phyloP scores from a whole-genome alignment of 2,329 filamentous ascomycete genomes.

The Akanthomyces muscarius region DNA sequence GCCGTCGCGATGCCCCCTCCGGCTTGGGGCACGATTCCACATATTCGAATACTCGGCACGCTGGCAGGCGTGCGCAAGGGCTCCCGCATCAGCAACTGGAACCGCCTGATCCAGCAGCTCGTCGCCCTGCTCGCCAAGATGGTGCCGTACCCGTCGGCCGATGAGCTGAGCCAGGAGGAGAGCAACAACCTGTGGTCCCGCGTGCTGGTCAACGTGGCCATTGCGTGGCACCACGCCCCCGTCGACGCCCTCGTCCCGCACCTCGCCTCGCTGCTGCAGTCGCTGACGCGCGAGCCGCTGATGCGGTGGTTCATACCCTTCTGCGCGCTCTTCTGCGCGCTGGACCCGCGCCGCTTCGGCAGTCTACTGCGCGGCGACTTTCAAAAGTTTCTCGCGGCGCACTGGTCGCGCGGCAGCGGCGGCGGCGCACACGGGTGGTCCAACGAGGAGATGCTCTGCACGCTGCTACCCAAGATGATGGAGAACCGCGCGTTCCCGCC shows the following conservation, averaged over 20 bases:
- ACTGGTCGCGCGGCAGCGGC: slow-evolving; percentile 63
- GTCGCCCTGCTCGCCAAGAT: slow-evolving; percentile 48
- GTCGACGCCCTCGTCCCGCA: slow-evolving; percentile 74
- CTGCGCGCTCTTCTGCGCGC: slow-evolving; percentile 73
- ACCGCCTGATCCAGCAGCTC: slow-evolving; percentile 54
- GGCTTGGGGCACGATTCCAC: slow-evolving; percentile 43
- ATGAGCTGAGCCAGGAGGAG: slow-evolving; percentile 33
- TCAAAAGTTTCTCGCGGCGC: slow-evolving; percentile 73
- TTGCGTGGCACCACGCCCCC: slow-evolving; percentile 70
- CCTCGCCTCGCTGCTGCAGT: slow-evolving; percentile 61
- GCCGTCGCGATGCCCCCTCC: slow-evolving; percentile 17
- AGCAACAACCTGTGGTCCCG: slow-evolving; percentile 51
- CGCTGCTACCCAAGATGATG: slow-evolving; percentile 64
- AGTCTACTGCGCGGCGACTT: slow-evolving; percentile 76
- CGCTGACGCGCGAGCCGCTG: slow-evolving; percentile 61
- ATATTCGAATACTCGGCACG: slow-evolving; percentile 61
- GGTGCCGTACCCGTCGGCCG: slow-evolving; percentile 39
- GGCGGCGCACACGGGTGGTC: slow-evolving; percentile 45
- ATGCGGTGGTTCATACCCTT: slow-evolving; percentile 77
- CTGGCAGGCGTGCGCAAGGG: slow-evolving; percentile 79
- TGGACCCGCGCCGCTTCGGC: slow-evolving; percentile 70
- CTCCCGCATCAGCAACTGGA: slow-evolving; percentile 69
- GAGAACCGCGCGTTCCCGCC: slow-evolving; percentile 51
- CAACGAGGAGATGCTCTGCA: slow-evolving; percentile 65
- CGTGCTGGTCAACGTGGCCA: slow-evolving; percentile 55